Evolutionary conservation across 805 yeast species (phyloP).

Genomic region (Candida stauntonica): DNA sequence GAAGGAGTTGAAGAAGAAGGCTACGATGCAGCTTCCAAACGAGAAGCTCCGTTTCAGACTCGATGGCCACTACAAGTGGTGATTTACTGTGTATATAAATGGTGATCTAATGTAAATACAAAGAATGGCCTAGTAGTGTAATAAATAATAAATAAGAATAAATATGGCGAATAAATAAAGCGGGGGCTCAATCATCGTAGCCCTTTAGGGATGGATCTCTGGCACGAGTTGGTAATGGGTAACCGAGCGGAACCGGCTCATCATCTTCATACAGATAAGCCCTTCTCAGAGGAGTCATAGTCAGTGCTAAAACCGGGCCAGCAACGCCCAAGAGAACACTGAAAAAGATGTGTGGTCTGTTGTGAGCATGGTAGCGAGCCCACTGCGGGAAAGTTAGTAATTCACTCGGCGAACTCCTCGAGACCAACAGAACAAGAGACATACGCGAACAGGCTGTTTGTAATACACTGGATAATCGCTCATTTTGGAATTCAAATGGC

Average conservation of each 20-base stretch:
- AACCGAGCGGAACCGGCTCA: conserved; percentile 53
- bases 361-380: conserved; percentile 72
- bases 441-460: conserved; percentile 59
- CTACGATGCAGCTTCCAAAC: conserved; percentile 44
- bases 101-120: conserved; percentile 3
- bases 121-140: conserved; percentile 1
- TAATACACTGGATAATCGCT: conserved; percentile 45
- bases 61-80: conserved; percentile 57
- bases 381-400: conserved; percentile 36
- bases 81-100: conserved; percentile 12
- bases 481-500: conserved; percentile 4
- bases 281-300: conserved; percentile 66
- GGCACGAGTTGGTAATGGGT: conserved; percentile 49
- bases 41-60: conserved; percentile 44
- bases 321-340: conserved; percentile 59
- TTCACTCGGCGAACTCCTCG: no score
- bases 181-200: conserved; percentile 42
- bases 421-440: conserved; percentile 28
- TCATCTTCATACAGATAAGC: conserved; percentile 62
- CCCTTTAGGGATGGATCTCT: conserved; percentile 48
- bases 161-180: conserved; percentile 12
- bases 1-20: conserved; percentile 45
- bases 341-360: conserved; percentile 69
- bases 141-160: conserved; percentile 7
- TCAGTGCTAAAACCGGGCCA: conserved; percentile 60